phyloP scores from a whole-genome alignment of 2,329 filamentous ascomycete species.

The Arthrocladium fulminans region DNA sequence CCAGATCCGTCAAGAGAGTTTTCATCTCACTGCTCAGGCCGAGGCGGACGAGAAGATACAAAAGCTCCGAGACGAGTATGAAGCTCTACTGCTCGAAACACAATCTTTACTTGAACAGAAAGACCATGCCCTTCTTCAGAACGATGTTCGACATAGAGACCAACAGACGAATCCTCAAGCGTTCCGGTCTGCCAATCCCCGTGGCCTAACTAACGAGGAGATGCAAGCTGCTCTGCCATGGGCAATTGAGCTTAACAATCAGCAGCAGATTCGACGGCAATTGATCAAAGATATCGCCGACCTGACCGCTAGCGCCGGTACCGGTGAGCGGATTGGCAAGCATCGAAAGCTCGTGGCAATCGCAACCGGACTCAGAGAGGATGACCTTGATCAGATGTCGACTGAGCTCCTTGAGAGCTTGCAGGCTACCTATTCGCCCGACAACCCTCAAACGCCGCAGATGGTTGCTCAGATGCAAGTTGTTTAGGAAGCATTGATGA shows the following conservation, averaged over 20 bases:
- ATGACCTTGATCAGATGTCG: constrained; percentile 40
- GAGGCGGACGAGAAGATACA: constrained; percentile 24
- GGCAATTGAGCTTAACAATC: constrained; percentile 33
- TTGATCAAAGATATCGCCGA: constrained; percentile 20
- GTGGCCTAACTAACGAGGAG: constrained; percentile 25
- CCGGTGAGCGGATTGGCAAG: constrained; percentile 38
- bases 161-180: constrained; percentile 18
- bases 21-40: constrained; percentile 27
- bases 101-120: constrained; percentile 38
- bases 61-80: constrained; percentile 33
- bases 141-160: constrained; percentile 23
- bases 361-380: constrained; percentile 39
- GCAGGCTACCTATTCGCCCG: constrained; percentile 22
- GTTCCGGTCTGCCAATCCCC: constrained; percentile 23
- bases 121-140: constrained; percentile 31
- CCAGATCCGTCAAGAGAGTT: constrained; percentile 34
- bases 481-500: not conserved
- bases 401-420: constrained; percentile 38
- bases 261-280: constrained; percentile 28
- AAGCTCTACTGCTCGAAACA: constrained; percentile 28
- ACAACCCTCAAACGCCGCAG: constrained; percentile 6
- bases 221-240: constrained; percentile 28
- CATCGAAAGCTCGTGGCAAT: constrained; percentile 40
- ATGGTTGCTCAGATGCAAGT: constrained; percentile 4
- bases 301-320: constrained; percentile 32